Base-by-base conservation (phyloP, 345 rosid genomes). In the Kandelia obovata region DNA sequence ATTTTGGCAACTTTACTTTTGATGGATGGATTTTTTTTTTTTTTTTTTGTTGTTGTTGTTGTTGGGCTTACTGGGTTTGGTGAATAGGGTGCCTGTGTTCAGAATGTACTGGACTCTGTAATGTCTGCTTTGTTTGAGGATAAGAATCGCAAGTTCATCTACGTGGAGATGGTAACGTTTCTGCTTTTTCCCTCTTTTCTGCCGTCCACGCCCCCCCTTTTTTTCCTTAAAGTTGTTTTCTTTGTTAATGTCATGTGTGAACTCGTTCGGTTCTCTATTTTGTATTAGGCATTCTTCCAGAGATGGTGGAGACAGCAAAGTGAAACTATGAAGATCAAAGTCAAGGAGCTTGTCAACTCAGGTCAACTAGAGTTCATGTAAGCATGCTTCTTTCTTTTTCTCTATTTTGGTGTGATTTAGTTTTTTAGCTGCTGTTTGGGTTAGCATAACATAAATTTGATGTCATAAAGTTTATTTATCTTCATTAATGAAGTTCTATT, bases 301-400 rank as follows among this genome's bases (percentile, higher is more conserved):
- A 81, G 97, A 81, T 93, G 98, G 97, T 93, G 98, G 98, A 89
- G 97, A 61, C 98, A 93, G 80, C 98, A 91, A 81, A 90, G 92
- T 68, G 78, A 82, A 37, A 73, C 83, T 25, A 86, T 78, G 85
- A 90, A 89, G 82, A 67, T 75, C 64, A 84, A 83, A 73, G 97
- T 93, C 68, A 89, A 84, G 83, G 86, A 81, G 85, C 89, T 93
- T 52, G 98, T 90, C 68, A 75, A 83, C 73, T 86, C 92, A 4
- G 96, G 98, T 78, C 97, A 89, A 78, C 83, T 92, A 5, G 98
- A 92, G 78, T 92, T 92, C 90, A 90, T 92, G 98, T 92, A 75
- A 47, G 66, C 68, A 68, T 43, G 67, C 46, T 28, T 51, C 31
- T 13, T 26, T 72, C 27, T 63, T 17, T 67, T 59, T 35, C 15